Evolutionary conservation across 2,329 filamentous ascomycete species (phyloP).

Genomic region (Penicillium digitatum): DNA sequence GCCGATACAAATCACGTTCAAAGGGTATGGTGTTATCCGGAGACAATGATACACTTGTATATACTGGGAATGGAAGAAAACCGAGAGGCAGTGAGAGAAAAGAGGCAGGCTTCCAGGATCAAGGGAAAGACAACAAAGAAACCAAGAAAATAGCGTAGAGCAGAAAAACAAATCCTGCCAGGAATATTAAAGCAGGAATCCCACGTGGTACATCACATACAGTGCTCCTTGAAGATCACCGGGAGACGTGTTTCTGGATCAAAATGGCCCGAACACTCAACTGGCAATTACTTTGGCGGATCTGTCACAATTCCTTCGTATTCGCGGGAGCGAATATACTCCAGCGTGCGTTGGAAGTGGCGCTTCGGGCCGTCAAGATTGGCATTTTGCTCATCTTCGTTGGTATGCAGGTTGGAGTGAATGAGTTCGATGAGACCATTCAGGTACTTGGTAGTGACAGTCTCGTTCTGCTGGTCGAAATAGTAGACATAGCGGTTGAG

Average conservation of each 20-base stretch:
- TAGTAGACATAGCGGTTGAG: constrained; percentile 98
- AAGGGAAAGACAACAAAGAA: constrained; percentile 6
- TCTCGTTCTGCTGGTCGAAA: constrained; percentile 98
- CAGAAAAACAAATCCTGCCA: neutral
- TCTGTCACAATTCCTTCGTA: constrained; percentile 87
- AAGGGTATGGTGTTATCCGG: constrained; percentile 24
- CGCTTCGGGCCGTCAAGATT: constrained; percentile 84
- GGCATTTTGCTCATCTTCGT: constrained; percentile 61
- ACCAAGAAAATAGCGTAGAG: constrained; percentile 13
- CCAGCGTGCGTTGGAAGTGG: constrained; percentile 91
- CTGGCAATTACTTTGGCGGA: constrained; percentile 36
- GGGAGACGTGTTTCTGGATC: neutral
- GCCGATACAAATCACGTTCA: constrained; percentile 11
- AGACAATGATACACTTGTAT: constrained; percentile 30
- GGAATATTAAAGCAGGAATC: neutral
- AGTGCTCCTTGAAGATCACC: neutral
- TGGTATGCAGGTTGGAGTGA: constrained; percentile 87
- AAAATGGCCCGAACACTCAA: too few relatives aligned
- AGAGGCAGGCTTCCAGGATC: constrained; percentile 18
- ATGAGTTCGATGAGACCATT: constrained; percentile 98
- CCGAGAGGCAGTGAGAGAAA: constrained; percentile 8
- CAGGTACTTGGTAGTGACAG: constrained; percentile 95
- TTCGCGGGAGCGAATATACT: constrained; percentile 86
- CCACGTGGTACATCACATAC: neutral
- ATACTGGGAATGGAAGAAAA: constrained; percentile 20